phyloP scores from a whole-genome alignment of 2,329 filamentous ascomycete species.

The Trichoderma sp. region DNA sequence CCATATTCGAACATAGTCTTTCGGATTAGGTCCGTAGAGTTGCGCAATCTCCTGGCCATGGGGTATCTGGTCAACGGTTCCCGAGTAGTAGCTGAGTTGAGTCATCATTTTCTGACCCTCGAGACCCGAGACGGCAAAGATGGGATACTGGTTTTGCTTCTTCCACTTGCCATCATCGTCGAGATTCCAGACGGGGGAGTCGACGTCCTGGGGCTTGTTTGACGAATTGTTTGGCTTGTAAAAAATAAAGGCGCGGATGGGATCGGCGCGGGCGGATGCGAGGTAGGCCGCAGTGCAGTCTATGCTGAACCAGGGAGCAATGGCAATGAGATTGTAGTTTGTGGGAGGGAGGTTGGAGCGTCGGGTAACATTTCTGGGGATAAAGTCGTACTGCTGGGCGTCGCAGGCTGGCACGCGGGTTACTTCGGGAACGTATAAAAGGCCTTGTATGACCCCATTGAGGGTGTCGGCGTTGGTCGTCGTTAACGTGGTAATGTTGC shows the following conservation, averaged over 20 bases:
- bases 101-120: slow-evolving; percentile 71
- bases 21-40: slow-evolving; percentile 58
- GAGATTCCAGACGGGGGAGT: slow-evolving; percentile 71
- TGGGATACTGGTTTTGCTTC: slow-evolving; percentile 70
- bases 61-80: slow-evolving; percentile 67
- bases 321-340: slow-evolving; percentile 75
- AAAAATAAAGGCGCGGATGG: slow-evolving; percentile 66
- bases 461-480: slow-evolving; percentile 63
- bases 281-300: slow-evolving; percentile 77
- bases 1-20: slow-evolving; percentile 65
- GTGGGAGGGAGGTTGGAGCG: slow-evolving; percentile 67
- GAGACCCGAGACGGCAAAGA: slow-evolving; percentile 77
- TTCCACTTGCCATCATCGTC: slow-evolving; percentile 74
- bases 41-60: slow-evolving; percentile 59
- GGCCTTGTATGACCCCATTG: slow-evolving; percentile 69
- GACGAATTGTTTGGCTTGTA: slow-evolving; percentile 62
- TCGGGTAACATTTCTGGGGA: slow-evolving; percentile 77
- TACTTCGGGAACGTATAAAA: slow-evolving; percentile 84
- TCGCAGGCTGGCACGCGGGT: slow-evolving; percentile 62
- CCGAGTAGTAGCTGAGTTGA: slow-evolving; percentile 76
- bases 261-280: slow-evolving; percentile 58
- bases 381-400: slow-evolving; percentile 62
- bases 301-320: slow-evolving; percentile 83
- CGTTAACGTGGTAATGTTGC: slow-evolving; percentile 76
- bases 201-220: slow-evolving; percentile 65